phyloP scores from a whole-genome alignment of 192 early-diverging fungal species.

The Neocallimastix lanati region DNA sequence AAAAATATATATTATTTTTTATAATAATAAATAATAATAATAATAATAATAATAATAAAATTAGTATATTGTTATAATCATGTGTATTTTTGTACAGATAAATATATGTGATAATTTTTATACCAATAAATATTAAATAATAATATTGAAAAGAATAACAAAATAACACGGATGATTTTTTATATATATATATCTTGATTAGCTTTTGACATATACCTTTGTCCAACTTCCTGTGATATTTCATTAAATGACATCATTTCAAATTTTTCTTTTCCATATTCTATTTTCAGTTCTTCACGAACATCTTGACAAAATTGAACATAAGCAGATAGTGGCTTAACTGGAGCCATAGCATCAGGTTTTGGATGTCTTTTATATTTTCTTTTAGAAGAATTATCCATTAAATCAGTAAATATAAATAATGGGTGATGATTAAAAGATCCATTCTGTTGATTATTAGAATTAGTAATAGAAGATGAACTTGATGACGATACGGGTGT shows the following conservation, averaged over 20 bases:
- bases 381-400: constrained; percentile 5
- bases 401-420: not conserved
- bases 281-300: constrained; percentile 11
- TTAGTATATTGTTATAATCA: too few species aligned
- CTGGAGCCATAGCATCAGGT: constrained; percentile 19
- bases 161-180: too few species aligned
- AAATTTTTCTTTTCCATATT: not conserved
- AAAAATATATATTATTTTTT: too few species aligned
- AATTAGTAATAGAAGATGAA: not conserved
- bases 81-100: too few species aligned
- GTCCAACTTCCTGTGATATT: not conserved
- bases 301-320: constrained; percentile 24
- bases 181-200: too few species aligned
- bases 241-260: not conserved
- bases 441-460: not conserved
- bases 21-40: too few species aligned
- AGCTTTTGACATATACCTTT: too few species aligned
- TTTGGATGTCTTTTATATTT: constrained; percentile 25
- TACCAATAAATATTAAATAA: too few species aligned
- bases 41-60: too few species aligned
- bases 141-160: too few species aligned
- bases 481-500: not conserved
- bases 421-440: not conserved
- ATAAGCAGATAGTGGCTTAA: constrained; percentile 25
- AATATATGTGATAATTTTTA: too few species aligned